A percentile compares a stretch with the other conserved stretches of the same genome.
These are phyloP conservation scores for Xanthoceras sorbifolium DNA, from an alignment of 345 rosid genomes.

Conservation along the genomic window DNA sequence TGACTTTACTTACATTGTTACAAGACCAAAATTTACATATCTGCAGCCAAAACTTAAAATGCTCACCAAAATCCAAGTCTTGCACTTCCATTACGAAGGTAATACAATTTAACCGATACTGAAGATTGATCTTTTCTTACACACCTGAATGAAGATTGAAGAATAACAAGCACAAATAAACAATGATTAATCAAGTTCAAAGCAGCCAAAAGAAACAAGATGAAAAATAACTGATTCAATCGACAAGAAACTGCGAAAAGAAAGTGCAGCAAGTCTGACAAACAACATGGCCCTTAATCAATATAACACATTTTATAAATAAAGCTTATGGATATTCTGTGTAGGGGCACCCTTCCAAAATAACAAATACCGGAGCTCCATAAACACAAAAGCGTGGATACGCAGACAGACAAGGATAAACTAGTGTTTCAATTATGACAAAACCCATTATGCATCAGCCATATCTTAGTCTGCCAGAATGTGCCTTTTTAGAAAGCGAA, in stretches of 20 bases:
- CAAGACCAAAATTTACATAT: background rate
- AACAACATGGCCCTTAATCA: background rate
- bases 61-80: constrained; percentile 95
- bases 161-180: background rate
- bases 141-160: constrained; percentile 55
- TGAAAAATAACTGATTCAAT: background rate
- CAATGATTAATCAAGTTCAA: constrained; percentile 1
- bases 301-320: background rate
- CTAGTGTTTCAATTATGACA: background rate
- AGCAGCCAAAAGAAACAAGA: background rate
- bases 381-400: background rate
- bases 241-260: background rate
- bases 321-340: background rate
- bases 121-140: constrained; percentile 86
- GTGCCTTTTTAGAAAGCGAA: background rate
- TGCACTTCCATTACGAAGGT: constrained; percentile 93
- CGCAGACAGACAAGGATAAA: background rate
- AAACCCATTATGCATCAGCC: background rate
- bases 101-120: constrained; percentile 75
- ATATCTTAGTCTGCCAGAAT: background rate
- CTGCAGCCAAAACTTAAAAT: constrained; percentile 13
- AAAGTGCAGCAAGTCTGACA: background rate
- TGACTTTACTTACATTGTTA: background rate
- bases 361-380: background rate
- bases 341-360: background rate